Base-by-base conservation (phyloP, 1,284 basidiomycete genomes). In the Coniophora puteana region DNA sequence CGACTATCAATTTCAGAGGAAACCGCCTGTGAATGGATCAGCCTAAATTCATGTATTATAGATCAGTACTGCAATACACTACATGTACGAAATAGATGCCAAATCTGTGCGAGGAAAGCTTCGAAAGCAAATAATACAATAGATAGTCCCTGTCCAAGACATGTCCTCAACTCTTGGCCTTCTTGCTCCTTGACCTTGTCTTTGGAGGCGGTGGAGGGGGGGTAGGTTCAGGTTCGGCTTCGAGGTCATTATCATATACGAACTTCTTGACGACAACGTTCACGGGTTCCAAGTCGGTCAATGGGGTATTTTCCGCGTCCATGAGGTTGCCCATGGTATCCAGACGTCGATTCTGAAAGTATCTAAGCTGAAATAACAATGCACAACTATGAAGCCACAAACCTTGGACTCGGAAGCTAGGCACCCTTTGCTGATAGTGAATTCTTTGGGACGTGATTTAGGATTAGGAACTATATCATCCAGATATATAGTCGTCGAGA, bases 221-320 rank as follows among this genome's bases (percentile, higher is more conserved):
- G 4, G 59, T 38, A 8, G 63, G 51, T 35, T 61, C 57, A 21
- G 63, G 49, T 35, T 61, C 58, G 14, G 61, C 63, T 38, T 74
- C 71, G 11, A 74, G 59, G 51, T 92, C 89, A 44, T 82, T 80
- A 47, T 92, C 89, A 50, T 92, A 93, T 25, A 92, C 79, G 55
- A 83, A 86, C 51, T 80, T 89, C 64, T 87, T 84, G 25, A 93
- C 82, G 31, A 78, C 65, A 25, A 93, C 67, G 45, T 78, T 78
- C 56, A 88, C 80, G 21, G 72, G 68, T 32, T 78, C 73, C 21
- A 92, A 68, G 26, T 80, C 72, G 36, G 69, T 63, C n/a, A 82
- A 61, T 0, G 85, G 82, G 22, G 57, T 53, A 44, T 69, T 63
- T 32, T 77, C 72, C n/a, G 72, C 69, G 46, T 83, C 70, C 13